These are phyloP conservation scores for Didymosphaeria variabile DNA, from an alignment of 2,329 filamentous ascomycete genomes.

Conservation along the genomic window DNA sequence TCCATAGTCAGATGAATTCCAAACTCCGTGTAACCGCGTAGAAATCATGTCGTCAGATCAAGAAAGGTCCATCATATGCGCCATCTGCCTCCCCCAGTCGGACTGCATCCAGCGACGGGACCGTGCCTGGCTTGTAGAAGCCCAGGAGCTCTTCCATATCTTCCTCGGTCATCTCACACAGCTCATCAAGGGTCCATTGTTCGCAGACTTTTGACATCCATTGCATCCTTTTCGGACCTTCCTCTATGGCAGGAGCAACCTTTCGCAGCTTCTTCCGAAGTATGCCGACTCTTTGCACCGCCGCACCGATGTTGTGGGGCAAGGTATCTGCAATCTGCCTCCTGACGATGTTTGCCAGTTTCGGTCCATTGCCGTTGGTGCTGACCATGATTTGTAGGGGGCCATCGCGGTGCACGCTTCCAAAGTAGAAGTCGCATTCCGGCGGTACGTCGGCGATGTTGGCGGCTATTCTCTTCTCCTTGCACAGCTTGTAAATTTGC, in stretches of 20 bases:
- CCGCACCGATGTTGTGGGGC: slow-evolving; percentile 81
- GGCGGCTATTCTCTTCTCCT: slow-evolving; percentile 81
- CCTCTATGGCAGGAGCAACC: slow-evolving; percentile 74
- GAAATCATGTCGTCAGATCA: slow-evolving; percentile 34
- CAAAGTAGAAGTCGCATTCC: slow-evolving; percentile 99
- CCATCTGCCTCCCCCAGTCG: slow-evolving; percentile 51
- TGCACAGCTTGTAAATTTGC: slow-evolving; percentile 92
- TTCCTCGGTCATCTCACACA: slow-evolving; percentile 81
- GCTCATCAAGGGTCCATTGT: slow-evolving; percentile 81
- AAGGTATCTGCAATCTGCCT: slow-evolving; percentile 80
- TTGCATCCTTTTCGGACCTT: slow-evolving; percentile 87
- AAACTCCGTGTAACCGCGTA: slow-evolving; percentile 11
- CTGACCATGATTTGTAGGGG: slow-evolving; percentile 98
- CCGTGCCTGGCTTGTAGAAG: slow-evolving; percentile 68
- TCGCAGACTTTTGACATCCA: slow-evolving; percentile 97
- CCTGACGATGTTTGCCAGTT: slow-evolving; percentile 86
- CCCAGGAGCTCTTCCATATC: slow-evolving; percentile 82
- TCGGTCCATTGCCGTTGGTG: slow-evolving; percentile 95
- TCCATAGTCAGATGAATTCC: neutral
- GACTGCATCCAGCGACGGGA: slow-evolving; percentile 56
- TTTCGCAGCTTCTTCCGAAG: slow-evolving; percentile 81
- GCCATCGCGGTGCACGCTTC: slow-evolving; percentile 92
- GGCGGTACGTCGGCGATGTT: slow-evolving; percentile 97
- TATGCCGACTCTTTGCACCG: slow-evolving; percentile 84
- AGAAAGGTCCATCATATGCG: slow-evolving; percentile 59